A percentile compares a stretch with the other conserved stretches of the same genome.
Conservation (phyloP, 805 yeast species). For the Candida railenensis region DNA sequence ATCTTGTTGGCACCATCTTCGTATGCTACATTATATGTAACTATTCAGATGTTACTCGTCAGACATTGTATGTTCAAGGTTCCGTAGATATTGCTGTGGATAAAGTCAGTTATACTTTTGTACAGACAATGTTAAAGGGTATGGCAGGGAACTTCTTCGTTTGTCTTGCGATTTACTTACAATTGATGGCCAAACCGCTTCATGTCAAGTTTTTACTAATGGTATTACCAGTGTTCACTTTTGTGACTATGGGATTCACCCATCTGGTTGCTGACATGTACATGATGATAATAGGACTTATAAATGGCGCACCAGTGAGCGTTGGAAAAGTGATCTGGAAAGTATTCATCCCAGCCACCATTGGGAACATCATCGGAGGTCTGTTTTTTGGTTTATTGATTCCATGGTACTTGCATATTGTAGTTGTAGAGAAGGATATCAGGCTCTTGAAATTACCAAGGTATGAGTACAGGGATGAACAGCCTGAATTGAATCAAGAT, state of each 20-base stretch:
- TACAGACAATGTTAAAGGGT: conserved; percentile 65
- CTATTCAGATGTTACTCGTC: conserved; percentile 48
- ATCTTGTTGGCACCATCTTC: conserved; percentile 63
- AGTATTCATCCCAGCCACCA: conserved; percentile 62
- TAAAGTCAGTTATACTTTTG: conserved; percentile 47
- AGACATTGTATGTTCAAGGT: conserved; percentile 44
- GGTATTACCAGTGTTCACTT: conserved; percentile 68
- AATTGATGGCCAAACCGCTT: conserved; percentile 73
- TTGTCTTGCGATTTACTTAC: conserved; percentile 71
- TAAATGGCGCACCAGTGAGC: conserved; percentile 62
- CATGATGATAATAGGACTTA: conserved; percentile 60
- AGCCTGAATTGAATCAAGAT: conserved; percentile 73
- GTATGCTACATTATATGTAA: conserved; percentile 64
- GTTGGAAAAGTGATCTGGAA: conserved; percentile 74
- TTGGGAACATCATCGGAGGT: conserved; percentile 85
- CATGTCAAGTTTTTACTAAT: conserved; percentile 71
- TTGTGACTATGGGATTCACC: conserved; percentile 75
- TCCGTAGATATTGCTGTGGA: conserved; percentile 46
- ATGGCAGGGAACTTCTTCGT: conserved; percentile 80
- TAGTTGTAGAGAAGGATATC: conserved; percentile 71
- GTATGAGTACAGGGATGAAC: conserved; percentile 75
- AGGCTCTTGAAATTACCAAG: conserved; percentile 59
- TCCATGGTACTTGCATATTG: conserved; percentile 73
- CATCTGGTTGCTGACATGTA: conserved; percentile 86
- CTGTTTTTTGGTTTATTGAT: conserved; percentile 57